A percentile compares a stretch with the other conserved stretches of the same genome.
These are phyloP conservation scores for Akanthomyces muscarius DNA, from an alignment of 2,329 filamentous ascomycete species.

Conservation along the genomic window DNA sequence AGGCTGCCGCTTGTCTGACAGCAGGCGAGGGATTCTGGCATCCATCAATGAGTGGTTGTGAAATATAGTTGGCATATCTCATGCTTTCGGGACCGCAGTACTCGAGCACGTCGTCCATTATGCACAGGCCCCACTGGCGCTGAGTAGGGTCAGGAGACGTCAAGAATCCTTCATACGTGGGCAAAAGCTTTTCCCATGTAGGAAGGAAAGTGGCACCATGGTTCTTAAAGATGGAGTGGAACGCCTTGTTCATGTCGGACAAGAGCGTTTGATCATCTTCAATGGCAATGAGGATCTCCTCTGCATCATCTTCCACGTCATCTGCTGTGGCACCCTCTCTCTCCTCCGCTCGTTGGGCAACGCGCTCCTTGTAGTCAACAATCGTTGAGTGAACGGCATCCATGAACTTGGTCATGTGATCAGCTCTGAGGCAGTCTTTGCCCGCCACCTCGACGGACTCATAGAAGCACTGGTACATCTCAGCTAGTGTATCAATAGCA, in stretches of 20 bases:
- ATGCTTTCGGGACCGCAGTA: conserved; percentile 90
- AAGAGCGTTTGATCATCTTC: conserved; percentile 96
- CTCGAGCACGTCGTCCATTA: conserved; percentile 96
- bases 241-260: conserved; percentile 99
- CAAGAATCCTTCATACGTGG: conserved; percentile 83
- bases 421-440: conserved; percentile 70
- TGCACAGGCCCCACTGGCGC: conserved; percentile 97
- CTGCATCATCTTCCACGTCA: conserved; percentile 84
- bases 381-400: conserved; percentile 79
- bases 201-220: conserved; percentile 80
- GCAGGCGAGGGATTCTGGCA: conserved; percentile 82
- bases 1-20: conserved; percentile 92
- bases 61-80: conserved; percentile 80
- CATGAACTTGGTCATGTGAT: conserved; percentile 85
- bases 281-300: conserved; percentile 84
- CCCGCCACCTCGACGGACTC: conserved; percentile 94
- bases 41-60: conserved; percentile 79
- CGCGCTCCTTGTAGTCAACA: conserved; percentile 87
- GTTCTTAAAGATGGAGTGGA: conserved; percentile 98
- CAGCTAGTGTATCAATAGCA: conserved; percentile 90
- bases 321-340: conserved; percentile 68
- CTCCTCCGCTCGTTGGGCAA: conserved; percentile 79
- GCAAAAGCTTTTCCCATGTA: conserved; percentile 80
- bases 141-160: conserved; percentile 80
- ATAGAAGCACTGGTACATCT: conserved; percentile 99